phyloP scores from a whole-genome alignment of 106 monocot genomes.

The Allium sativum region DNA sequence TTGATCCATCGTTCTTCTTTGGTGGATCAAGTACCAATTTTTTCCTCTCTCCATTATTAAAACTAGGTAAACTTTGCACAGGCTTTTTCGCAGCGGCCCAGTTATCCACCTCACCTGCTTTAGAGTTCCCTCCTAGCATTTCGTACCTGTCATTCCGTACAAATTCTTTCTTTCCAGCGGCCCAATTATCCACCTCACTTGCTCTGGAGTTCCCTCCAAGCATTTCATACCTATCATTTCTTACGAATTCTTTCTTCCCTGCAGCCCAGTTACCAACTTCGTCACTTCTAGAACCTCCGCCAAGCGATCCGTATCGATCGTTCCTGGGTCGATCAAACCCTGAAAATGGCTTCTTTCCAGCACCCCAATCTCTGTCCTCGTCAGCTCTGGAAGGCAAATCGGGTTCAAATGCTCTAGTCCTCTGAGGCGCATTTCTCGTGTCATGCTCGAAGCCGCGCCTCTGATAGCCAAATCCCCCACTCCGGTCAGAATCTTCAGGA shows the following conservation, averaged over 20 bases:
- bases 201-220: slow-evolving; percentile 24
- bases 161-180: slow-evolving; percentile 44
- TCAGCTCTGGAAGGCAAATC: slow-evolving; percentile 79
- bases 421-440: slow-evolving; percentile 20
- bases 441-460: slow-evolving; percentile 54
- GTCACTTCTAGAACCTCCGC: slow-evolving; percentile 54
- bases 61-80: background rate
- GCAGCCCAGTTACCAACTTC: slow-evolving; percentile 79
- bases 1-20: slow-evolving; percentile 21
- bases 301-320: slow-evolving; percentile 34
- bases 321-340: slow-evolving; percentile 26
- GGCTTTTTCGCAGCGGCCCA: slow-evolving; percentile 36
- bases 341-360: slow-evolving; percentile 43
- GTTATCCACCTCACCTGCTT: slow-evolving; percentile 17
- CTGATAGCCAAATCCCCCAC: slow-evolving; percentile 33
- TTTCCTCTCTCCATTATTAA: slow-evolving; percentile 49
- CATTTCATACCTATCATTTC: slow-evolving; percentile 35
- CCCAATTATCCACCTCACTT: slow-evolving; percentile 87
- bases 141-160: background rate
- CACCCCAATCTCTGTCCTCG: slow-evolving; percentile 74
- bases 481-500: slow-evolving; percentile 63
- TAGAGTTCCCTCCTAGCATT: background rate
- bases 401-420: slow-evolving; percentile 23
- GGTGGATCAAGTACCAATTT: slow-evolving; percentile 65
- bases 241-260: slow-evolving; percentile 64